These are phyloP conservation scores for Cenchrus americanus DNA, from an alignment of 176 grass and related monocot species.

Conservation along the genomic window DNA sequence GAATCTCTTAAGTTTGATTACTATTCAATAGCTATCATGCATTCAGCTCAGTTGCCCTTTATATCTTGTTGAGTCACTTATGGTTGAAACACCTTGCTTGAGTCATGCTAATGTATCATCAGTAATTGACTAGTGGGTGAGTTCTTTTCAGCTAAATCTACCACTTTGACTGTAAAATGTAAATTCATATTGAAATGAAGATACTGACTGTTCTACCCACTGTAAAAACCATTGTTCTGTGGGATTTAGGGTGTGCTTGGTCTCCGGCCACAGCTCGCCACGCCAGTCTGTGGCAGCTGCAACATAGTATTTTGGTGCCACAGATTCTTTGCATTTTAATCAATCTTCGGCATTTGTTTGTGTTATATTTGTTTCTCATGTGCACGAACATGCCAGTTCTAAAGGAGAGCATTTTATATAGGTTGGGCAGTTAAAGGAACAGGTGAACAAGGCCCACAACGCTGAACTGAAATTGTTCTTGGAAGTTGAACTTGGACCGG, in stretches of 20 bases:
- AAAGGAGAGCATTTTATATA: conserved; percentile 48
- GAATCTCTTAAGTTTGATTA: background rate
- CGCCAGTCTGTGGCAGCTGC: too few species aligned
- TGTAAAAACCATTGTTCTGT: background rate
- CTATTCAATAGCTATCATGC: background rate
- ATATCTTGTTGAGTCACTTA: conserved; percentile 16
- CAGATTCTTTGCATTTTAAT: background rate
- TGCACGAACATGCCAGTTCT: conserved; percentile 25
- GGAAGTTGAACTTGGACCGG: conserved; percentile 83
- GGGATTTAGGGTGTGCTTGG: too few species aligned
- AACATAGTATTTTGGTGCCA: too few species aligned
- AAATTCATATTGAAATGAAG: background rate
- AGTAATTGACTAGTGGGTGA: background rate
- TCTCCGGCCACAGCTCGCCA: too few species aligned
- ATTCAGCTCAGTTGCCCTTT: background rate
- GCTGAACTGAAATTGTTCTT: conserved; percentile 88
- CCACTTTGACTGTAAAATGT: background rate
- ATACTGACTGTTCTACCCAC: background rate
- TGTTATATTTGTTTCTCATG: conserved; percentile 18
- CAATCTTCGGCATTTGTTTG: conserved; percentile 27
- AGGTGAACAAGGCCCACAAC: conserved; percentile 72
- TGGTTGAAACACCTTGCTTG: conserved; percentile 1
- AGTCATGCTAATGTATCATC: background rate
- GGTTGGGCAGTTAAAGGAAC: conserved; percentile 90
- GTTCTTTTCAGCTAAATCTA: background rate